Evolutionary conservation across 192 early-diverging fungal species (phyloP).

Genomic region (Coemansia sp.): DNA sequence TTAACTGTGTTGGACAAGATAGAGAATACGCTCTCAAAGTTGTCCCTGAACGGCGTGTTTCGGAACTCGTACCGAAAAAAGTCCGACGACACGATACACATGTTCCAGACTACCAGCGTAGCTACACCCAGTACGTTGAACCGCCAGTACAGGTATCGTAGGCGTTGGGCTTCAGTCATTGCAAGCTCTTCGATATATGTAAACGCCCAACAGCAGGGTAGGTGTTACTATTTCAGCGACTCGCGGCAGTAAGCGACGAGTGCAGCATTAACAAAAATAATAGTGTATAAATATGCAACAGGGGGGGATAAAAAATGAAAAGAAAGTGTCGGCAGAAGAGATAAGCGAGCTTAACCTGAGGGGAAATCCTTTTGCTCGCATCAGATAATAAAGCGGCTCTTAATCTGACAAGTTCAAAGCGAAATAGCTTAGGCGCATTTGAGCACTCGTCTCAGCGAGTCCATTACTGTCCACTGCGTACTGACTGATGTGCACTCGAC

Average conservation of each 20-base stretch:
- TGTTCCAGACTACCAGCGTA: conserved; percentile 79
- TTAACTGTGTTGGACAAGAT: conserved; percentile 61
- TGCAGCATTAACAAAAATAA: background rate
- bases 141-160: conserved; percentile 49
- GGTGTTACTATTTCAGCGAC: background rate
- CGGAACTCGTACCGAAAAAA: conserved; percentile 66
- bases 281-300: background rate
- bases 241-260: background rate
- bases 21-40: conserved; percentile 79
- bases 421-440: conserved; percentile 1
- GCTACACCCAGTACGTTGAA: conserved; percentile 72
- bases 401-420: background rate
- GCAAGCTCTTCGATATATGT: background rate
- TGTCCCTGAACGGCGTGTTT: conserved; percentile 62
- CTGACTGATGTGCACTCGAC: conserved; percentile 47
- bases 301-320: background rate
- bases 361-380: too few relatives aligned
- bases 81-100: conserved; percentile 72
- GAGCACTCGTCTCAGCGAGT: conserved; percentile 42
- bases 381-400: background rate
- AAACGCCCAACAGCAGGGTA: conserved; percentile 2
- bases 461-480: conserved; percentile 46
- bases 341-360: too few relatives aligned
- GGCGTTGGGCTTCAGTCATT: conserved; percentile 11
- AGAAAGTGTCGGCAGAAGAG: background rate